These are phyloP conservation scores for Centella asiatica DNA, from an alignment of 129 eudicot species.

Conservation along the genomic window DNA sequence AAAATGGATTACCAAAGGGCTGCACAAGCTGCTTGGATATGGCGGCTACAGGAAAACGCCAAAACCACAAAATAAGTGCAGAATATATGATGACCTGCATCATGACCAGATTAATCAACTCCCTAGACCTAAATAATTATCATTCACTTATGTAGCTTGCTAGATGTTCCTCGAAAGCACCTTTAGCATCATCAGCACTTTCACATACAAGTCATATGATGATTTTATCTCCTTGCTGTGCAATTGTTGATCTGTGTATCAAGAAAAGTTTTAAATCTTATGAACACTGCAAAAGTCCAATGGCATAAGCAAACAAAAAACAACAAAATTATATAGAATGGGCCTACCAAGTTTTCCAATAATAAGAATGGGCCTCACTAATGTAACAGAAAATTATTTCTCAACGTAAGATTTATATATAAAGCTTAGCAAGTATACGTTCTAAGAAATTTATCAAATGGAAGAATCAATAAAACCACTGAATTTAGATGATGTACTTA, in stretches of 20 bases:
- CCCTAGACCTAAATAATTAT: conserved; percentile 15
- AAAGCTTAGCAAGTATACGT: too few species aligned
- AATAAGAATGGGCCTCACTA: too few species aligned
- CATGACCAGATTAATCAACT: conserved; percentile 11
- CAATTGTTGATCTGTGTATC: conserved; percentile 47
- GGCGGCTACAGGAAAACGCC: conserved; percentile 63
- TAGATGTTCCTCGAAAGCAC: conserved; percentile 22
- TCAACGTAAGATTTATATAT: too few species aligned
- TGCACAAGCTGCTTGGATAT: conserved; percentile 61
- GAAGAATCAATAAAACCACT: too few species aligned
- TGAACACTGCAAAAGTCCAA: background rate
- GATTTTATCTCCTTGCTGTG: conserved; percentile 41
- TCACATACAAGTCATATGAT: conserved; percentile 36
- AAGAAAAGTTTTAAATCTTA: background rate
- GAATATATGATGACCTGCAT: conserved; percentile 35
- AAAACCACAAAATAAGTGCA: conserved; percentile 44
- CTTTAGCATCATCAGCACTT: conserved; percentile 38
- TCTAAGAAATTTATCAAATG: too few species aligned
- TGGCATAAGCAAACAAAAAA: background rate
- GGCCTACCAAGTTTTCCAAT: too few species aligned
- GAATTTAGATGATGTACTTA: too few species aligned
- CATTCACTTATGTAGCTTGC: background rate
- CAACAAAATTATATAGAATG: too few species aligned
- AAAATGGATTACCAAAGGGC: conserved; percentile 53
- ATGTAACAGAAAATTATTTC: too few species aligned